Conservation (phyloP, 768 basidiomycete genomes). For the Pulveroboletus ravenelii region DNA sequence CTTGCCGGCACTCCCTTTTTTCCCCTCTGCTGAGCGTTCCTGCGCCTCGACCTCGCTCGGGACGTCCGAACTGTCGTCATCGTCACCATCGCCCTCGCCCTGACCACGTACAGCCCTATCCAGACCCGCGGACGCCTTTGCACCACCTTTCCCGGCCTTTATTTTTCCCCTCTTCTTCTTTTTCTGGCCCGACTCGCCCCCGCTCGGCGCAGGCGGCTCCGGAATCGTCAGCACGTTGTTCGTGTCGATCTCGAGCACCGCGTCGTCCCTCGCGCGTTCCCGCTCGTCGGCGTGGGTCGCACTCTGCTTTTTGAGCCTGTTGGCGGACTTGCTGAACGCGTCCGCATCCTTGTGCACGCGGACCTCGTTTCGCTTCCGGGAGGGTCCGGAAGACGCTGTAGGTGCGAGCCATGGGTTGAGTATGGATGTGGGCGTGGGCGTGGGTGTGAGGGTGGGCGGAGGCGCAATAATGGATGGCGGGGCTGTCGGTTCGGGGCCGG, state of each 20-base stretch:
- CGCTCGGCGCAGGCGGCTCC: not conserved
- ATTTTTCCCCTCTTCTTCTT: slow-evolving; percentile 15
- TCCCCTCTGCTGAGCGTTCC: slow-evolving; percentile 43
- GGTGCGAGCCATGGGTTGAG: slow-evolving; percentile 81
- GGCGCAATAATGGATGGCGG: slow-evolving; percentile 8
- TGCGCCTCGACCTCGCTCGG: slow-evolving; percentile 71
- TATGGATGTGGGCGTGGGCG: slow-evolving; percentile 13
- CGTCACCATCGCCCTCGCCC: not conserved
- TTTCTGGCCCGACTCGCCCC: slow-evolving; percentile 5
- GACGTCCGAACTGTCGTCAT: slow-evolving; percentile 43
- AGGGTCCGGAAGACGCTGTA: slow-evolving; percentile 38
- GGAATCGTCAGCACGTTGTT: slow-evolving; percentile 17
- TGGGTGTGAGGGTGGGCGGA: slow-evolving; percentile 3
- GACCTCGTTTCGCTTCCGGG: slow-evolving; percentile 71
- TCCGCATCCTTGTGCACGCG: slow-evolving; percentile 64
- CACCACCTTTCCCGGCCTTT: not conserved
- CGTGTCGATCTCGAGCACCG: slow-evolving; percentile 66
- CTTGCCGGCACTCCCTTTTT: slow-evolving; percentile 43
- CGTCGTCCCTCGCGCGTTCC: slow-evolving; percentile 66
- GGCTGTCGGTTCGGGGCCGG: slow-evolving; percentile 3
- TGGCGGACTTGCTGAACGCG: slow-evolving; percentile 59
- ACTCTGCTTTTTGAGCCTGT: slow-evolving; percentile 65
- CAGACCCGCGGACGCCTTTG: slow-evolving; percentile 9
- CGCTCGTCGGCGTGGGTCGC: slow-evolving; percentile 54
- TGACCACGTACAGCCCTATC: not conserved